Base-by-base conservation (phyloP, 768 basidiomycete genomes). In the Daedaleopsis nitida region DNA sequence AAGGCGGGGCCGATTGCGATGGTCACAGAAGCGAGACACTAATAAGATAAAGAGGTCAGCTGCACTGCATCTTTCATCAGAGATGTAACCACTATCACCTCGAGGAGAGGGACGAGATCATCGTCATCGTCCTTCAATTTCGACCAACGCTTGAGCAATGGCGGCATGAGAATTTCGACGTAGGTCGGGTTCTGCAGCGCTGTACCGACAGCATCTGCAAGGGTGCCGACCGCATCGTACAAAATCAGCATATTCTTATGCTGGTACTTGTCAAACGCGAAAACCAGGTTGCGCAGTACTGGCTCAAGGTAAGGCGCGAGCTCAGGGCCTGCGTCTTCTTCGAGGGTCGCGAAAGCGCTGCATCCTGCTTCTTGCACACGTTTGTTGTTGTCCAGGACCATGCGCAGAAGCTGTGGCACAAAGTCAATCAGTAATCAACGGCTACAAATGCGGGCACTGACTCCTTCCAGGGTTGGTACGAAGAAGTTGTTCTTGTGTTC, bases 341-440 rank as follows among this genome's bases (percentile, higher is more conserved):
- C 97, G 12, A 98, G 84, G 16, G 97, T 98, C 13, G 97, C 97
- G 70, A 99, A 98, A 0, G 97, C 97, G 65, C 94, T 96, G 76
- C 97, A 99, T 10, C 97, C 97, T 5, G 97, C 97, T 76, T 99
- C 97, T 78, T 99, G 97, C 1, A 99, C 97, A 24, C 95, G 91
- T 77, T 99, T 98, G 78, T 99, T 98, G 74, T 93, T 92, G 73
- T 99, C 97, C 54, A 98, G 78, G 17, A 98, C 95, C 92, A 96
- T 98, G 57, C 93, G 88, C 60, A 99, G 87, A 51, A 99, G 86
- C 96, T 98, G 66, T n/a, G 61, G 55, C 49, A 10, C 42, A 54
- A 35, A 10, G 39, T 57, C 34, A 65, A 32, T 21, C 32, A 52
- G 11, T 14, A 39, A 43, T 24, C 13, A 47, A 54, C 42, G 4